These are phyloP conservation scores for Brasenia schreberi DNA, from an alignment of 164 flowering plant genomes.

Conservation along the genomic window DNA sequence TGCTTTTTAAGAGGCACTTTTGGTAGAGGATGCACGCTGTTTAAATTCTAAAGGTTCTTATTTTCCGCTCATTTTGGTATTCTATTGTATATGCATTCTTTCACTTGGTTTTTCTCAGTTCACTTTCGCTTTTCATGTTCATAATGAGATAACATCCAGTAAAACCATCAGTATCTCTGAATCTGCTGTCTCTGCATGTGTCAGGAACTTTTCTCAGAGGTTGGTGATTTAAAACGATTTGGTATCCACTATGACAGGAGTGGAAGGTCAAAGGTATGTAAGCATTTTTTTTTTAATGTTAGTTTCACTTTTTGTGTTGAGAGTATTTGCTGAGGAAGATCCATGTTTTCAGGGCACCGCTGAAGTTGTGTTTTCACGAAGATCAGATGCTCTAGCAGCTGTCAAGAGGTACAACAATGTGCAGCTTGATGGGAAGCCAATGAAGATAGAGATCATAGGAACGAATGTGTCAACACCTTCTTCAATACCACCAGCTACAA, in stretches of 20 bases:
- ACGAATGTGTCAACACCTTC: slow-evolving; percentile 55
- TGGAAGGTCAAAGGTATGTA: slow-evolving; percentile 91
- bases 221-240: slow-evolving; percentile 78
- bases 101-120: too few species aligned
- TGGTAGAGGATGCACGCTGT: too few species aligned
- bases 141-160: too few species aligned
- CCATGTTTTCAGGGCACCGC: slow-evolving; percentile 66
- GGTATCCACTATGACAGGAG: slow-evolving; percentile 83
- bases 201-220: slow-evolving; percentile 91
- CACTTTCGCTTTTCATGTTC: too few species aligned
- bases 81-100: too few species aligned
- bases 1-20: too few species aligned
- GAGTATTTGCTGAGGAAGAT: slow-evolving; percentile 12
- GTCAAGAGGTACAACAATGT: slow-evolving; percentile 92
- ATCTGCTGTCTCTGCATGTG: background rate
- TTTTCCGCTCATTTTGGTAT: too few species aligned
- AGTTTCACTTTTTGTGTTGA: slow-evolving; percentile 10
- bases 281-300: slow-evolving; percentile 7
- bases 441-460: slow-evolving; percentile 95
- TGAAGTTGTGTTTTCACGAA: slow-evolving; percentile 64
- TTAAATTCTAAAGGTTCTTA: too few species aligned
- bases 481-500: slow-evolving; percentile 20
- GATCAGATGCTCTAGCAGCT: slow-evolving; percentile 67
- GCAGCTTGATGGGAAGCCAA: slow-evolving; percentile 98
- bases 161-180: too few species aligned